A percentile compares a stretch with the other conserved stretches of the same genome.
phyloP scores from a whole-genome alignment of 139 green algal species.

The Chlorella sp. region DNA sequence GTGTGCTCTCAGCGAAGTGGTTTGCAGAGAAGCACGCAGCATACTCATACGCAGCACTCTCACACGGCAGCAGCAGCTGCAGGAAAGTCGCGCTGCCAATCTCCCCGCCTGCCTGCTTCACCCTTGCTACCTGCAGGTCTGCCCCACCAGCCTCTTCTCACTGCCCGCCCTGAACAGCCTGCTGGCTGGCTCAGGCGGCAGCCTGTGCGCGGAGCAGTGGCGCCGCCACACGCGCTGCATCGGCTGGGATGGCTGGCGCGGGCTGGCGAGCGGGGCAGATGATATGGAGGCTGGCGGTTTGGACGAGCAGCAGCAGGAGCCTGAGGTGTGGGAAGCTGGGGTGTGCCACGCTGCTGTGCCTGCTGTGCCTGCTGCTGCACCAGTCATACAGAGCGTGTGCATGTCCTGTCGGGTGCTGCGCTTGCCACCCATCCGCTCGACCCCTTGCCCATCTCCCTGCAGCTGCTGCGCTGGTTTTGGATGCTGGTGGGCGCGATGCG shows the following conservation, averaged over 20 bases:
- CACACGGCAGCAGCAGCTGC: no score
- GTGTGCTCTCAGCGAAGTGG: background rate
- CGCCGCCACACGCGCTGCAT: background rate
- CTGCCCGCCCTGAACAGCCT: background rate
- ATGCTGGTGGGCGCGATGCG: background rate
- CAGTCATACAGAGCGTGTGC: no score
- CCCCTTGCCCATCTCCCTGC: no score
- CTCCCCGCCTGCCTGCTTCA: background rate
- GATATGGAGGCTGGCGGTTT: background rate
- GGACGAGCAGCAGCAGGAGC: background rate
- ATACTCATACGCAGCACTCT: no score
- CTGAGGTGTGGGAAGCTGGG: background rate
- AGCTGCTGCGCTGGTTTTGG: constrained; percentile 15
- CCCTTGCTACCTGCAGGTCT: background rate
- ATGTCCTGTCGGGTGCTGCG: no score
- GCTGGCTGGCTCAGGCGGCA: background rate
- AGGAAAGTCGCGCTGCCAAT: no score
- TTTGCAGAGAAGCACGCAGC: no score
- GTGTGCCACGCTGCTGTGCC: background rate
- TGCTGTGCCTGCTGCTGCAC: background rate
- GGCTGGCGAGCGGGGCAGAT: background rate
- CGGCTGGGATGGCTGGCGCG: background rate
- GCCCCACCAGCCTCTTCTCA: background rate
- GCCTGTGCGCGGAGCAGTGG: background rate
- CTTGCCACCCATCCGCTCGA: background rate